These are phyloP conservation scores for Candida namnaoensis DNA, from an alignment of 805 yeast genomes.

Conservation along the genomic window DNA sequence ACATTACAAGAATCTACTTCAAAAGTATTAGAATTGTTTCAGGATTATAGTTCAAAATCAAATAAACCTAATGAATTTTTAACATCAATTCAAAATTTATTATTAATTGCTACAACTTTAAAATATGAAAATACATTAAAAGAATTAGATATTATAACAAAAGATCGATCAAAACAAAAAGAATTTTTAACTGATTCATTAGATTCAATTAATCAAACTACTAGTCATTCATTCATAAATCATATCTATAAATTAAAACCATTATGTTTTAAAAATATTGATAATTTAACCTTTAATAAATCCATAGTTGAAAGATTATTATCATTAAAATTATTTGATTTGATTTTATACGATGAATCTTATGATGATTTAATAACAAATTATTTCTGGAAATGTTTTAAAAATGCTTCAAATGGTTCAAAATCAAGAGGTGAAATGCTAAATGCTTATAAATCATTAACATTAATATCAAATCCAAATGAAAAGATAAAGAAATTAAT, in stretches of 20 bases:
- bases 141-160: constrained; percentile 3
- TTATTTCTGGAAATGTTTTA: constrained; percentile 33
- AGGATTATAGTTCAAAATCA: neutral
- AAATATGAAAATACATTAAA: neutral
- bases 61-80: no score
- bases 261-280: neutral
- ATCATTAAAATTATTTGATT: constrained; percentile 18
- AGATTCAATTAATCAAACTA: no score
- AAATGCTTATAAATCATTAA: constrained; percentile 22
- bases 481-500: constrained; percentile 8
- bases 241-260: neutral
- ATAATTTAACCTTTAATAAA: neutral
- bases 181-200: neutral
- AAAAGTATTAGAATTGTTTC: neutral
- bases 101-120: neutral
- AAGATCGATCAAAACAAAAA: constrained; percentile 2
- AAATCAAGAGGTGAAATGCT: constrained; percentile 28
- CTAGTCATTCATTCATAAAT: neutral
- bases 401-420: constrained; percentile 32
- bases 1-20: neutral
- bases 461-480: constrained; percentile 9
- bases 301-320: constrained; percentile 16
- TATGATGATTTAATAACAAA: constrained; percentile 14
- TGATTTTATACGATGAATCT: constrained; percentile 7
- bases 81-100: no score